Conservation (phyloP, 331 rosid genomes). For the Arachis monticola region DNA sequence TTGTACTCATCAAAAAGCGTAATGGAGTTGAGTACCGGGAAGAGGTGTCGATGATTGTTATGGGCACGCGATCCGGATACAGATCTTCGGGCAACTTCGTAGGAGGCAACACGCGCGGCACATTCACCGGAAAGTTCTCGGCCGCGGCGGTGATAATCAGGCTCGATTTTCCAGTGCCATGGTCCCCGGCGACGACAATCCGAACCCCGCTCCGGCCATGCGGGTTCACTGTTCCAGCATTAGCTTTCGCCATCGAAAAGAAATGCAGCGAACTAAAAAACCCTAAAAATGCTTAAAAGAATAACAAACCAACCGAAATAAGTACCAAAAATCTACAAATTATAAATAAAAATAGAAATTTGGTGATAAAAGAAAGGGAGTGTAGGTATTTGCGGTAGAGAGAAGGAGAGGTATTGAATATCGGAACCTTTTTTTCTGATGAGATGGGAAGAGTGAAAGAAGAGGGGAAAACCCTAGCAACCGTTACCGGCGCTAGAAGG, state of each 20-base stretch:
- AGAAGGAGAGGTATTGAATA: background rate
- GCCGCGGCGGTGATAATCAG: slow-evolving; percentile 91
- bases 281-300: slow-evolving; percentile 11
- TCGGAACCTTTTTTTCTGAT: background rate
- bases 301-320: background rate
- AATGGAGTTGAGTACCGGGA: slow-evolving; percentile 59
- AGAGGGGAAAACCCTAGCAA: slow-evolving; percentile 39
- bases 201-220: slow-evolving; percentile 68
- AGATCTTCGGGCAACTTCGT: slow-evolving; percentile 84
- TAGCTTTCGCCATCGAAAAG: slow-evolving; percentile 53
- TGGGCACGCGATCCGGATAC: slow-evolving; percentile 89
- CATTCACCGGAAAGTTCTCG: slow-evolving; percentile 75
- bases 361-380: background rate
- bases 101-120: slow-evolving; percentile 83
- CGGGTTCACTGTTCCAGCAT: slow-evolving; percentile 58
- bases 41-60: slow-evolving; percentile 88
- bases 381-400: background rate
- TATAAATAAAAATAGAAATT: no score
- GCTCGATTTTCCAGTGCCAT: slow-evolving; percentile 90
- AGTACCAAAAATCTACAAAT: background rate
- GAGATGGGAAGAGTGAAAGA: background rate
- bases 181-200: slow-evolving; percentile 93
- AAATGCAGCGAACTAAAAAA: background rate
- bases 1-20: background rate
- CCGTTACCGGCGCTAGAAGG: slow-evolving; percentile 28